Percentiles rank a stretch among this genome's conserved stretches.
Evolutionary conservation across 306 rosid species (phyloP).

Genomic region (apple (Malus domestica)): DNA sequence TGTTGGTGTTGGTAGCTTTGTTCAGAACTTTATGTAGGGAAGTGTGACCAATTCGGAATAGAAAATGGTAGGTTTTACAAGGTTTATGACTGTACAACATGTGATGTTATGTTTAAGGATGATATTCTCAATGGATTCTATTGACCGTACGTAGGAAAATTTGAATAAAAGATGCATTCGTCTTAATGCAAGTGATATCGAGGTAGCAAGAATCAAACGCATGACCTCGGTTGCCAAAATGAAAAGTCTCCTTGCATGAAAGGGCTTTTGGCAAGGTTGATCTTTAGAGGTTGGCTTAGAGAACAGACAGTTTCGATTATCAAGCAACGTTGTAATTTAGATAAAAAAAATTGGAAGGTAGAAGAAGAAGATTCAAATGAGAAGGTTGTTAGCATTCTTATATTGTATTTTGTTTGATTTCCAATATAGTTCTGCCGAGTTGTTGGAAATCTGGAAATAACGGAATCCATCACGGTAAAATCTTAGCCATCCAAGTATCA

Average conservation of each 20-base stretch:
- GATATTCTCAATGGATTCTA: too few relatives aligned
- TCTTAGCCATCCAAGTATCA: neutral
- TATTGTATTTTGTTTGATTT: too few relatives aligned
- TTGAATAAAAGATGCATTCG: too few relatives aligned
- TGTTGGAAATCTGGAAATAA: neutral
- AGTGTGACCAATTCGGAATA: neutral
- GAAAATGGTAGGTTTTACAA: neutral
- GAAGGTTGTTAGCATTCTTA: too few relatives aligned
- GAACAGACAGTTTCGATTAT: fast-evolving
- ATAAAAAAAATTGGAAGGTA: too few relatives aligned
- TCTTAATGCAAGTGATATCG: neutral
- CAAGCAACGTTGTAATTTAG: too few relatives aligned
- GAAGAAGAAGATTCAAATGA: too few relatives aligned
- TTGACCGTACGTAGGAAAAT: too few relatives aligned
- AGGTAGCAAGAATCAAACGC: too few relatives aligned
- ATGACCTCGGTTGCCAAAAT: neutral
- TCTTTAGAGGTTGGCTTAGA: too few relatives aligned
- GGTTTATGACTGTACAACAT: neutral
- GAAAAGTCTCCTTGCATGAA: neutral
- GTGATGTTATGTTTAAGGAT: neutral
- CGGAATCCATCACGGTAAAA: neutral
- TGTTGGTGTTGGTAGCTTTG: neutral
- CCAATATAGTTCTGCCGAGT: too few relatives aligned
- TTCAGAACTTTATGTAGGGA: neutral
- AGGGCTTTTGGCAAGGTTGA: too few relatives aligned